These are phyloP conservation scores for Umbelopsis sp. DNA, from an alignment of 192 early-diverging fungal genomes.

Conservation along the genomic window DNA sequence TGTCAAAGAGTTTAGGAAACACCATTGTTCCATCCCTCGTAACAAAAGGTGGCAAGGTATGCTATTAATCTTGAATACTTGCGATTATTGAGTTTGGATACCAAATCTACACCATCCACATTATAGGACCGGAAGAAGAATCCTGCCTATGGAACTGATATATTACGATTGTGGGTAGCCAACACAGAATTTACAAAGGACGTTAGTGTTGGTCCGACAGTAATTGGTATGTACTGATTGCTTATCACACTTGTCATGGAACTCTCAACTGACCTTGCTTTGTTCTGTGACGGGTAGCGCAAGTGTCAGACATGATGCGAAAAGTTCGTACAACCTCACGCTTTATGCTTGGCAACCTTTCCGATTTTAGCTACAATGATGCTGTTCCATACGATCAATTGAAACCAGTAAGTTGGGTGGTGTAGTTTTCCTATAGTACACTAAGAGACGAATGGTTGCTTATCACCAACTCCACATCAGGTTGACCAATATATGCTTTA, in stretches of 20 bases:
- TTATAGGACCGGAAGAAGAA: slow-evolving; percentile 59
- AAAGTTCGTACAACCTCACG: slow-evolving; percentile 76
- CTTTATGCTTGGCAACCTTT: slow-evolving; percentile 78
- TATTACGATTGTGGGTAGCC: slow-evolving; percentile 74
- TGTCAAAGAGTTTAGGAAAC: slow-evolving; percentile 86
- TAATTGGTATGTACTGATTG: slow-evolving; percentile 46
- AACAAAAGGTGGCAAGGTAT: slow-evolving; percentile 66
- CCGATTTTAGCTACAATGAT: slow-evolving; percentile 51
- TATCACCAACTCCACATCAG: background rate
- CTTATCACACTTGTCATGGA: too few relatives aligned
- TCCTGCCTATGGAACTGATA: slow-evolving; percentile 75
- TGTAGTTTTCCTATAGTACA: too few relatives aligned
- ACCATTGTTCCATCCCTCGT: slow-evolving; percentile 65
- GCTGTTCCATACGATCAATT: slow-evolving; percentile 55
- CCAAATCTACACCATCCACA: too few relatives aligned
- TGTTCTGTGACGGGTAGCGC: slow-evolving; percentile 28
- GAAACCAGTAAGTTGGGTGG: slow-evolving; percentile 28
- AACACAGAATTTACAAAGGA: slow-evolving; percentile 77
- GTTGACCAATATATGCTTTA: slow-evolving; percentile 66
- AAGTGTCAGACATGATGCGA: slow-evolving; percentile 66
- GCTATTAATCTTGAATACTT: background rate
- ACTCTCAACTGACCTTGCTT: background rate
- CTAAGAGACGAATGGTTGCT: too few relatives aligned
- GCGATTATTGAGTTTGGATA: background rate
- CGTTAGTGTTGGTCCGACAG: slow-evolving; percentile 65